Conservation (phyloP, 2,329 filamentous ascomycete genomes). For the Clarireedia homoeocarpa region DNA sequence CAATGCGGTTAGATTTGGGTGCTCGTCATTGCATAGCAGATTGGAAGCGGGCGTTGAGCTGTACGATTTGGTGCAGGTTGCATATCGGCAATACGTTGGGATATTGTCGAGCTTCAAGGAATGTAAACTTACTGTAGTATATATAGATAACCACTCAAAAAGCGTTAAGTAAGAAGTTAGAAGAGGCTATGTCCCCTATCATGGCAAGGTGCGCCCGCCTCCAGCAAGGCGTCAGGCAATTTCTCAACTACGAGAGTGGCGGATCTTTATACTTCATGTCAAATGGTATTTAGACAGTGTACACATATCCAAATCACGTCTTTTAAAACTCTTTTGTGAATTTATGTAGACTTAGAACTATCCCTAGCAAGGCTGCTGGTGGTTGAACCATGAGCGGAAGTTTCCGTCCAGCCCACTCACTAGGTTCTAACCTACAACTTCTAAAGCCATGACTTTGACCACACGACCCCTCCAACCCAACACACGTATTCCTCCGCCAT, state of each 20-base stretch:
- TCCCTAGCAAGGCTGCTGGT: not conserved
- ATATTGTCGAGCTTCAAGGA: not conserved
- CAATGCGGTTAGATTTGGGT: not conserved
- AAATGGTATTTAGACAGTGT: too few relatives aligned
- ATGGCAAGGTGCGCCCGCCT: too few relatives aligned
- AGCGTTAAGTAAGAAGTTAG: not conserved
- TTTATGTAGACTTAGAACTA: too few relatives aligned
- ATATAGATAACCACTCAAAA: not conserved
- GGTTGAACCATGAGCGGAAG: not conserved
- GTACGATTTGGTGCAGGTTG: not conserved
- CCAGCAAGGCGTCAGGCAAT: too few relatives aligned
- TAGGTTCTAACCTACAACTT: slow-evolving; percentile 2
- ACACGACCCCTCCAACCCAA: slow-evolving; percentile 7
- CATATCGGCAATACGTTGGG: too few relatives aligned
- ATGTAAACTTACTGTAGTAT: not conserved
- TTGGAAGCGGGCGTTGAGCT: slow-evolving; percentile 3
- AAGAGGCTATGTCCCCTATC: not conserved
- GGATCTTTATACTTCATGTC: too few relatives aligned
- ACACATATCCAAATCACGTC: not conserved
- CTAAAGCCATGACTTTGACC: not conserved
- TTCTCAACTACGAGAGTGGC: too few relatives aligned
- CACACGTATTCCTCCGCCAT: not conserved
- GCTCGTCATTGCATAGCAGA: not conserved
- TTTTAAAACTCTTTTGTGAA: not conserved
- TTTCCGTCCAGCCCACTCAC: not conserved